These are phyloP conservation scores for Cystofilobasidium ferigula DNA, from an alignment of 768 basidiomycete species.

Conservation along the genomic window DNA sequence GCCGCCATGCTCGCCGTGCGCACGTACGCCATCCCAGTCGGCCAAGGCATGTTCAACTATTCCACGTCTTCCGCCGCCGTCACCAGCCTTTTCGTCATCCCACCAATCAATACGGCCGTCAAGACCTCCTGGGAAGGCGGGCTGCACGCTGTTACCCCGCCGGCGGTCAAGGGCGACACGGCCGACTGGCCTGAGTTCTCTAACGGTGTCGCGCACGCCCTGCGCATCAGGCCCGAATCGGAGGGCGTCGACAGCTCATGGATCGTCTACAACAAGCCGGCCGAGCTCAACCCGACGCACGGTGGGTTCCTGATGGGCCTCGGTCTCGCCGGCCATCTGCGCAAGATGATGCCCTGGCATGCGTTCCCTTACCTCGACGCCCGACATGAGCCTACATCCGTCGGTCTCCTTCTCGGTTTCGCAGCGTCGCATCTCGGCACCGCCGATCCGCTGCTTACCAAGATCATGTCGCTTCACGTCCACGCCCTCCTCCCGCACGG, in stretches of 20 bases:
- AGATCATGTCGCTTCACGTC: constrained; percentile 81
- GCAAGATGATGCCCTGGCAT: constrained; percentile 84
- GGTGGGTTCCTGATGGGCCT: constrained; percentile 93
- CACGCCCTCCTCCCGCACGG: constrained; percentile 82
- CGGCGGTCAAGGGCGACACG: constrained; percentile 62
- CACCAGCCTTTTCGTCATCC: constrained; percentile 33
- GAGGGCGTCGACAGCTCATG: constrained; percentile 77
- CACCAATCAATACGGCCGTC: constrained; percentile 44
- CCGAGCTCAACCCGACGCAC: constrained; percentile 79
- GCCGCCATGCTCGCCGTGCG: constrained; percentile 71
- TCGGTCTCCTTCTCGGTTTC: constrained; percentile 85
- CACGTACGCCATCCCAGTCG: constrained; percentile 79
- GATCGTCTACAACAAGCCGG: constrained; percentile 86
- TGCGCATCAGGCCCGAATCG: constrained; percentile 68
- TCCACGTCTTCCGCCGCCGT: constrained; percentile 65
- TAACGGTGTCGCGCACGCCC: constrained; percentile 84
- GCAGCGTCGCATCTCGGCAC: constrained; percentile 80
- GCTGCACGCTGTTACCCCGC: constrained; percentile 54
- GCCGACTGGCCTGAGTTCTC: constrained; percentile 93
- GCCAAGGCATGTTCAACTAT: constrained; percentile 84
- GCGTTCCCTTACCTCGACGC: constrained; percentile 90
- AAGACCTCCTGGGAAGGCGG: constrained; percentile 63
- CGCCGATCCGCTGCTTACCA: constrained; percentile 75
- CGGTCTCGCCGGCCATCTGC: constrained; percentile 81
- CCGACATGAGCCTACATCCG: constrained; percentile 89